Percentiles rank a stretch among this genome's conserved stretches.
These are phyloP conservation scores for Coemansia sp. DNA, from an alignment of 192 early-diverging fungal species.

Conservation along the genomic window DNA sequence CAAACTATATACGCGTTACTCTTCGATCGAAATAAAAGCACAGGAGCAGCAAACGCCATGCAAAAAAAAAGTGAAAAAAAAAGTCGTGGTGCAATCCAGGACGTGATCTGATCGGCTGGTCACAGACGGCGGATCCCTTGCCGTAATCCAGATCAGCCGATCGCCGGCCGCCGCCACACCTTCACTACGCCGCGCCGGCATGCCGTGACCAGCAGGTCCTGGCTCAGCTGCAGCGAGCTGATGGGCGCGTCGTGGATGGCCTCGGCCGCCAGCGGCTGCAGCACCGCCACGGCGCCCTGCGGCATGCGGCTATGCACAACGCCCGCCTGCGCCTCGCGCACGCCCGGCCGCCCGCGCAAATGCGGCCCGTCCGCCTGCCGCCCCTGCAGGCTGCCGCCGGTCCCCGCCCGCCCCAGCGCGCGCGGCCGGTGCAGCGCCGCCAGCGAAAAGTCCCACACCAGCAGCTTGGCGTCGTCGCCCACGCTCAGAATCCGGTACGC, in stretches of 20 bases:
- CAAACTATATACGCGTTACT: no score
- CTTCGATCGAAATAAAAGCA: no score
- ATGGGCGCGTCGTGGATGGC: constrained; percentile 62
- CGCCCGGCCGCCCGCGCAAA: constrained; percentile 4
- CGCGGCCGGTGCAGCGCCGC: constrained; percentile 72
- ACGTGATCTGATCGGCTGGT: no score
- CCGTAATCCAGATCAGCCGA: constrained; percentile 23
- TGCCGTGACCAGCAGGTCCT: constrained; percentile 68
- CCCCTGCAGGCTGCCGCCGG: not conserved
- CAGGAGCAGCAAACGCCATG: no score
- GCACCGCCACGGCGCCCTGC: constrained; percentile 55
- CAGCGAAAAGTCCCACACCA: constrained; percentile 94
- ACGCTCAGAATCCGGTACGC: constrained; percentile 85
- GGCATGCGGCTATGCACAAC: constrained; percentile 24
- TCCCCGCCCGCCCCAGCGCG: constrained; percentile 8
- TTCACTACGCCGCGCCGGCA: constrained; percentile 70
- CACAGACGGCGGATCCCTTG: constrained; percentile 1
- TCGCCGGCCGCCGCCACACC: constrained; percentile 65
- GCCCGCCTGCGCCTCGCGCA: constrained; percentile 1
- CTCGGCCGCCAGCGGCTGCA: constrained; percentile 67
- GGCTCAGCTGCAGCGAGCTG: constrained; percentile 60
- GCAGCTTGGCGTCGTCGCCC: constrained; percentile 79
- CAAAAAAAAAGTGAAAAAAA: no score
- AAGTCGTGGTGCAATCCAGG: no score
- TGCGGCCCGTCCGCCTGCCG: constrained; percentile 4